Evolutionary conservation across 2,329 filamentous ascomycete genomes (phyloP), one percentile per base, ranked within the genome.

Genomic region (Aspergillus fumigatiaffinis): DNA sequence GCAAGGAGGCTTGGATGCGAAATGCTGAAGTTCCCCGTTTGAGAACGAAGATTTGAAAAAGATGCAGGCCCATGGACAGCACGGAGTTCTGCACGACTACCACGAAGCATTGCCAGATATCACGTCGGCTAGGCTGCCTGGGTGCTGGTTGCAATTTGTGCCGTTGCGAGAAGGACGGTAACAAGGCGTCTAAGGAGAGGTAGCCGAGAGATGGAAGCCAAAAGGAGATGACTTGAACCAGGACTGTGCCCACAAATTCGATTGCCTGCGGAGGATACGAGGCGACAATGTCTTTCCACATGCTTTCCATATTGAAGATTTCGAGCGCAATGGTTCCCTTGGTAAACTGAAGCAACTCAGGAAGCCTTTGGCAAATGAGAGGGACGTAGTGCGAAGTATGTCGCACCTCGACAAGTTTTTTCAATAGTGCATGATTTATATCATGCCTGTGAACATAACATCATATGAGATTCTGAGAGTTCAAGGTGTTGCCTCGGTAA

Each of bases 101-200:
- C 8, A 50, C 14, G 53, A 76, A 62, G 55, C 81, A 82, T 60
- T 77, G 72, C 2, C 65, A 42, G 25, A 83, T 73, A n/a, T 84
- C 79, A 2, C 64, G 60, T 1, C 65, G 44, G 1, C 75, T 79
- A 1, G 82, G 81, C 62, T 83, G 81, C 51, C 78, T 79, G 1
- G 77, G 76, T 0, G 77, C 73, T 0, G 80, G 80, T 60, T 84
- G 82, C 56, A 84, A 78, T 65, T 84, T 84, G 72, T 84, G 82
- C 4, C 72, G 73, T 7, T 71, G 71, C 0, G 81, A 79, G 61
- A 83, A 84, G 8, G 63, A 49, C 0, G 82, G 82, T n/a, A 76
- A 71, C 10, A 79, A 10, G 9, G 58, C 44, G 60, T 81, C 79
- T 14, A 84, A 73, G 0, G 65, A 67, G 25, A 79, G 68, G 61